Conservation (phyloP, 129 eudicot species). For the Chrysanthemum lavandulifolium region DNA sequence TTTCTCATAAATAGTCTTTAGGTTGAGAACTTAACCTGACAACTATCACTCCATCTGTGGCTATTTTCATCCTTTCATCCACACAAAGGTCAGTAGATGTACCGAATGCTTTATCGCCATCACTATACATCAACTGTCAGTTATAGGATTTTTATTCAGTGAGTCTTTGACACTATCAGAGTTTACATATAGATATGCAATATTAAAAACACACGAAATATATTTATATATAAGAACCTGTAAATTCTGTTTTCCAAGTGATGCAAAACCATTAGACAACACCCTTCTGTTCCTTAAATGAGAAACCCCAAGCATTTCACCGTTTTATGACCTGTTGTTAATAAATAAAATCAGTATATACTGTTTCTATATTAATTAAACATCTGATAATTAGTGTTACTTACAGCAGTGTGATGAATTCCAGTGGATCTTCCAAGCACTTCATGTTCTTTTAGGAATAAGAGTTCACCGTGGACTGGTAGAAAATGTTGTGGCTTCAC, state of each 20-base stretch:
- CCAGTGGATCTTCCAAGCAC: conserved; percentile 90
- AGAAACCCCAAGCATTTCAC: conserved; percentile 99
- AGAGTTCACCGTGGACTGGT: conserved; percentile 95
- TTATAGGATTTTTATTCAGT: conserved; percentile 13
- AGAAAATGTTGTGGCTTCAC: conserved; percentile 99
- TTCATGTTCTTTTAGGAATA: conserved; percentile 97
- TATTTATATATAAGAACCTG: conserved; percentile 45
- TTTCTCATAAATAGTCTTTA: conserved; percentile 26
- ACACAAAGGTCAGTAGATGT: conserved; percentile 88
- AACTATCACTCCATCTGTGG: conserved; percentile 89
- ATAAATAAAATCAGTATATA: background rate
- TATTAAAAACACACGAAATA: background rate
- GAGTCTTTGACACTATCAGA: background rate
- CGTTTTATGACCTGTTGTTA: conserved; percentile 57
- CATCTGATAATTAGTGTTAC: conserved; percentile 25
- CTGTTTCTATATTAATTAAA: background rate
- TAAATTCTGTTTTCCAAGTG: conserved; percentile 83
- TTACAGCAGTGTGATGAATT: conserved; percentile 87
- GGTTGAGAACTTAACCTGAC: conserved; percentile 55
- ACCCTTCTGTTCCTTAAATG: conserved; percentile 93
- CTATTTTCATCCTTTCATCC: conserved; percentile 88
- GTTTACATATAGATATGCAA: background rate
- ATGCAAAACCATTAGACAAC: conserved; percentile 79
- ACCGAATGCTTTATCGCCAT: conserved; percentile 99
- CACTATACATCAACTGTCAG: conserved; percentile 95